Conservation (phyloP, 2,329 filamentous ascomycete genomes). For the Ilyonectria robusta region DNA sequence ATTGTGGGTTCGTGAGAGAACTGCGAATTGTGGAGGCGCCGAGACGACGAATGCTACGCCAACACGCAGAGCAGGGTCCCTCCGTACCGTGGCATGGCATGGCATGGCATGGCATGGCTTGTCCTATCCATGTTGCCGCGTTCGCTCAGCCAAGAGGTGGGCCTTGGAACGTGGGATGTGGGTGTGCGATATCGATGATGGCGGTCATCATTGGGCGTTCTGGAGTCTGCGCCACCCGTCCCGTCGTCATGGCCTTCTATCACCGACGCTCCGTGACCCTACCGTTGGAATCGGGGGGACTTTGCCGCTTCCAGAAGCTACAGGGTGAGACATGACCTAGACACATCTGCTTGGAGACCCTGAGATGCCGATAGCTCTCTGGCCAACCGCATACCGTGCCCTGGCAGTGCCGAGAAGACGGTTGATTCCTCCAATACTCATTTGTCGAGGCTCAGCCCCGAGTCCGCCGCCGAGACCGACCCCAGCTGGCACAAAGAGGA, state of each 20-base stretch:
- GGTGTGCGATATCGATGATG: slow-evolving; percentile 13
- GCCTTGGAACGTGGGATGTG: not conserved
- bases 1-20: slow-evolving; percentile 13
- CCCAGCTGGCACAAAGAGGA: not conserved
- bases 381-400: slow-evolving; percentile 41
- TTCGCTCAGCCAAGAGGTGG: slow-evolving; percentile 8
- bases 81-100: slow-evolving; percentile 13
- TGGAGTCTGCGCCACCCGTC: not conserved
- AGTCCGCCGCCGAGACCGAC: not conserved
- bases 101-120: not conserved
- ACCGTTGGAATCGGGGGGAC: not conserved
- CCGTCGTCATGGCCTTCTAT: slow-evolving; percentile 9
- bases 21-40: slow-evolving; percentile 18
- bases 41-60: slow-evolving; percentile 13
- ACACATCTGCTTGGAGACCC: slow-evolving; percentile 26
- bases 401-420: slow-evolving; percentile 9
- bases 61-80: slow-evolving; percentile 5
- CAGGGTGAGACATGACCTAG: slow-evolving; percentile 40
- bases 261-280: not conserved
- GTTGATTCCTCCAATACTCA: not conserved
- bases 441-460: not conserved
- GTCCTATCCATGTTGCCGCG: not conserved
- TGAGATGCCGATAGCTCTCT: slow-evolving; percentile 29
- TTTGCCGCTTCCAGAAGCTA: slow-evolving; percentile 30
- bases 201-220: not conserved